Evolutionary conservation across 257 asterid genomes (phyloP).

Genomic region (Fraxinus quadrangulata): DNA sequence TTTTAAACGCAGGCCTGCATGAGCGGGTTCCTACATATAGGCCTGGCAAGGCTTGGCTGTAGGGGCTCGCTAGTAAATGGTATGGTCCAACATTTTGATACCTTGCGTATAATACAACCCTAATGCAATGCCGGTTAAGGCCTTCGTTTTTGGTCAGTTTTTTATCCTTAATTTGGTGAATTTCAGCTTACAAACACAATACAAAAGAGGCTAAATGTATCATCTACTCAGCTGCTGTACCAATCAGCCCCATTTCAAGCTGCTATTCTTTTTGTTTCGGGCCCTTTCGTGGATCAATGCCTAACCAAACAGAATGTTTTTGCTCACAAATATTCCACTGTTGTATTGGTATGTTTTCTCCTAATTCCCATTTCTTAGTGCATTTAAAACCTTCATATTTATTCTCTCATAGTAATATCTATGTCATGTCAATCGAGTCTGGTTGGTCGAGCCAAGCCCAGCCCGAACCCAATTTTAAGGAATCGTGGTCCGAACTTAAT

Average conservation of each 20-base stretch:
- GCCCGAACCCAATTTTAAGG: background rate
- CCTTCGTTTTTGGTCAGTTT: background rate
- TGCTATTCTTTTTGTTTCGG: conserved; percentile 67
- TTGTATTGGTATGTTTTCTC: conserved; percentile 53
- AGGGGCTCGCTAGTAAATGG: background rate
- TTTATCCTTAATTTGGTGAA: conserved; percentile 22
- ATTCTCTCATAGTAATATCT: too few species aligned
- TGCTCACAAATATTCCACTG: conserved; percentile 64
- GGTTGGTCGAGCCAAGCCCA: background rate
- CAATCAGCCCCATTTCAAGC: conserved; percentile 97
- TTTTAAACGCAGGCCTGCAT: too few species aligned
- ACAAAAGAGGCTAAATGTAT: conserved; percentile 78
- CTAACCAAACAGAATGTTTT: conserved; percentile 76
- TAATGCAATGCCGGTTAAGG: background rate
- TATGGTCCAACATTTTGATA: background rate
- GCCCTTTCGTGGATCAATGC: conserved; percentile 72
- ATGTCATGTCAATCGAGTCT: background rate
- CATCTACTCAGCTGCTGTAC: conserved; percentile 78
- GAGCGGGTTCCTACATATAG: too few species aligned
- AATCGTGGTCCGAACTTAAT: background rate
- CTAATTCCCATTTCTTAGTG: background rate
- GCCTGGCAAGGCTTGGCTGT: too few species aligned
- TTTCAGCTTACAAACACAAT: conserved; percentile 88
- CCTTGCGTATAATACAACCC: too few species aligned
- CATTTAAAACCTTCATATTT: background rate